Conservation (phyloP, 768 basidiomycete genomes). For the Phaffia tasmanica region DNA sequence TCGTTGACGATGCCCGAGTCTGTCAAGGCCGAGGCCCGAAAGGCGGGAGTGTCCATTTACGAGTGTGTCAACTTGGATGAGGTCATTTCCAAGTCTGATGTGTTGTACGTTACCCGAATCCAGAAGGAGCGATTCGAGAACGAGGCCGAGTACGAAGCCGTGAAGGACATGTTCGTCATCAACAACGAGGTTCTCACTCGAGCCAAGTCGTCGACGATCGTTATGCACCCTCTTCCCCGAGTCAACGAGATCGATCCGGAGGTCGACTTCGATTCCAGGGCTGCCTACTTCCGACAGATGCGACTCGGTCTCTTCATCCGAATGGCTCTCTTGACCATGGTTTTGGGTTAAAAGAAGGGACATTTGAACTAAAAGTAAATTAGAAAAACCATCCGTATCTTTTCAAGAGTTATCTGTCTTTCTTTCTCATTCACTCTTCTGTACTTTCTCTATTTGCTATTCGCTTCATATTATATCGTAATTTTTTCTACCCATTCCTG, state of each 20-base stretch:
- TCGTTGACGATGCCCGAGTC: slow-evolving; percentile 77
- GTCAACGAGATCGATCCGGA: slow-evolving; percentile 97
- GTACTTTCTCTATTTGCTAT: slow-evolving; percentile 1
- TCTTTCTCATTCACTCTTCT: neutral
- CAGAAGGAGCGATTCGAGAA: slow-evolving; percentile 86
- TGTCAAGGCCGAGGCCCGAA: slow-evolving; percentile 71
- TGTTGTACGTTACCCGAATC: slow-evolving; percentile 89
- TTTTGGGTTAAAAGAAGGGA: slow-evolving; percentile 37
- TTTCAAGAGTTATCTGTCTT: neutral
- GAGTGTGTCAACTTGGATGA: slow-evolving; percentile 84
- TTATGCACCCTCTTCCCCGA: slow-evolving; percentile 97
- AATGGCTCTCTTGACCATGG: slow-evolving; percentile 67
- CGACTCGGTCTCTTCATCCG: slow-evolving; percentile 89
- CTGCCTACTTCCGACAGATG: slow-evolving; percentile 98
- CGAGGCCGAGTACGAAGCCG: slow-evolving; percentile 72
- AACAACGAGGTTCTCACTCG: slow-evolving; percentile 86
- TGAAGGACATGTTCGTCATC: slow-evolving; percentile 82
- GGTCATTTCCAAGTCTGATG: slow-evolving; percentile 83
- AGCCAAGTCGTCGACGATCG: slow-evolving; percentile 94
- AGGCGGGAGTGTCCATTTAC: slow-evolving; percentile 64
- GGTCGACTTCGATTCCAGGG: slow-evolving; percentile 90
- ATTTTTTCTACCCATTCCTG: neutral
- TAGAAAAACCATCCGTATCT: neutral
- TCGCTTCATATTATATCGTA: neutral
- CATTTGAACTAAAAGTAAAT: neutral